Base-by-base conservation (phyloP, 192 early-diverging fungal species). In the Kappamyces sp. region DNA sequence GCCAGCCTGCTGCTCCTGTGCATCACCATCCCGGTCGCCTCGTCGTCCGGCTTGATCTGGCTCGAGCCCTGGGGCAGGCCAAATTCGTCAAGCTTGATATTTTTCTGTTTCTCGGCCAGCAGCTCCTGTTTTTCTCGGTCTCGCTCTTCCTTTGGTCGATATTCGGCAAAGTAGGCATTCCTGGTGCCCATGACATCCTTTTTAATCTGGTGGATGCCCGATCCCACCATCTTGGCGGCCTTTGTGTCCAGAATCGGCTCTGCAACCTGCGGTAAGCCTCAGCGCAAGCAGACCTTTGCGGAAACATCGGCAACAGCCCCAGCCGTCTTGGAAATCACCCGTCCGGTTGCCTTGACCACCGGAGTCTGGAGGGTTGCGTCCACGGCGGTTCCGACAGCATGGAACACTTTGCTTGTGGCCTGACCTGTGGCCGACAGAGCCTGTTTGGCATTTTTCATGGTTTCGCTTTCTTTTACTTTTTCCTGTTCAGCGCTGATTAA, bases 1-100 rank as follows among this genome's bases (percentile, higher is more conserved):
- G 90, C 90, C 83, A 87, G 86, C 57, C 79, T 83, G 50, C 88
- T 83, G 55, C 89, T 84, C 78, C 91, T 86, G 75, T 95, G 90
- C 42, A 93, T 58, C 9, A 93, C 86, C 42, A 94, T 12, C 36
- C 55, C 55, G 1, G 34, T 36, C 38, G 54, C 52, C 15, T 45
- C 35, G 41, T 65, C 73, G 45, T 79, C 71, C 0, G 70, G 73
- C 22, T 58, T 31, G 14, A 58, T 22, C 35, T 31, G 60, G 58
- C 33, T 49, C 54, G 53, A 64, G 61, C 62, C n/a, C 29, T 12
- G 12, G 33, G 55, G 55, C 9, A 58, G 36, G 33, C 55, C 55
- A 45, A 37, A 37, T 34, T 54, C 53, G 34, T 61, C 38, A 49
- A 61, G 12, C 22, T 30, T 9, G 43, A 50, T 63, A 4, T 11